A percentile compares a stretch with the other conserved stretches of the same genome.
phyloP scores from a whole-genome alignment of 495 filamentous ascomycete genomes.

The Bathelium albidoporum region DNA sequence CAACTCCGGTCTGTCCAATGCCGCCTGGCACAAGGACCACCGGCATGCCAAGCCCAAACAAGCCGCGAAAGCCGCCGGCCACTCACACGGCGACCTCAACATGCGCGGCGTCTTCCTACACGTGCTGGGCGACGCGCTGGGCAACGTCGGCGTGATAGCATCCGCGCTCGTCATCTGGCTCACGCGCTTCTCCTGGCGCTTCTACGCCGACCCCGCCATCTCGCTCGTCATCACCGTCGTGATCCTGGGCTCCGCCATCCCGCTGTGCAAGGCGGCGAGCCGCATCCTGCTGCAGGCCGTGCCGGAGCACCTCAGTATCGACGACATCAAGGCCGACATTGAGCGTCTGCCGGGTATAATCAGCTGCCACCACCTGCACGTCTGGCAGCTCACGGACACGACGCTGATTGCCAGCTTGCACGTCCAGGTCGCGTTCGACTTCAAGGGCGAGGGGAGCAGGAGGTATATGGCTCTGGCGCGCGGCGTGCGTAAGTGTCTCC shows the following conservation, averaged over 20 bases:
- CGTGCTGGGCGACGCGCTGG: constrained; percentile 90
- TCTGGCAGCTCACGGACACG: constrained; percentile 93
- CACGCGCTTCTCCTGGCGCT: constrained; percentile 54
- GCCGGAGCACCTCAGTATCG: constrained; percentile 72
- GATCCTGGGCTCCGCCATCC: constrained; percentile 83
- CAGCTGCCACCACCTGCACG: constrained; percentile 88
- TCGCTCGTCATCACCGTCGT: constrained; percentile 95
- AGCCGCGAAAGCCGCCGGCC: constrained; percentile 48
- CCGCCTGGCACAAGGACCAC: constrained; percentile 48
- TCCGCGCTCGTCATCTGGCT: constrained; percentile 91
- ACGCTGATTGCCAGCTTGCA: constrained; percentile 88
- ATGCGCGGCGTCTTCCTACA: constrained; percentile 97
- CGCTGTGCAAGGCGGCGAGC: constrained; percentile 85
- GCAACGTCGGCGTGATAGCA: constrained; percentile 93
- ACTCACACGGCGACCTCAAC: constrained; percentile 81
- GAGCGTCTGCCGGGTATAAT: constrained; percentile 69
- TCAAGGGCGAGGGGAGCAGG: constrained; percentile 58
- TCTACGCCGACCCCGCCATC: constrained; percentile 83
- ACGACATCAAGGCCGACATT: constrained; percentile 89
- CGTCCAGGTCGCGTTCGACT: constrained; percentile 72
- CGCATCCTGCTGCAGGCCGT: constrained; percentile 91
- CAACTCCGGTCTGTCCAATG: not conserved
- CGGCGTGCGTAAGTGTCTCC: constrained; percentile 71
- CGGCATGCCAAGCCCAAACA: constrained; percentile 73
- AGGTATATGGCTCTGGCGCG: constrained; percentile 83